Conservation (phyloP, 1,284 basidiomycete species). For the Sanghuangporus baumii region DNA sequence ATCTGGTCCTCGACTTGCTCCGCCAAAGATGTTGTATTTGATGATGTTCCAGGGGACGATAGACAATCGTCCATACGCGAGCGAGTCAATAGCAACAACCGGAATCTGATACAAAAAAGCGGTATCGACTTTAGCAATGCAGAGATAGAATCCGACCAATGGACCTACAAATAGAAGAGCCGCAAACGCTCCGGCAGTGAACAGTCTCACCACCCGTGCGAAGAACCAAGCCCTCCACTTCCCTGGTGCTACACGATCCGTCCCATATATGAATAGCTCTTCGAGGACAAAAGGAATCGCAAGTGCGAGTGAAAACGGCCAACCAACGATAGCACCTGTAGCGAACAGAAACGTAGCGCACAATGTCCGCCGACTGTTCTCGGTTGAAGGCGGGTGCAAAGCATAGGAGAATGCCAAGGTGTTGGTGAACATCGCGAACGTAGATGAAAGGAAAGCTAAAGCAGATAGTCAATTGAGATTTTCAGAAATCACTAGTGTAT, state of each 20-base stretch:
- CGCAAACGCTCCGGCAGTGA: constrained; percentile 52
- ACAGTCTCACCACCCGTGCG: constrained; percentile 57
- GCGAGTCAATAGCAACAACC: constrained; percentile 75
- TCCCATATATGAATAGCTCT: constrained; percentile 77
- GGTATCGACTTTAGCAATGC: neutral
- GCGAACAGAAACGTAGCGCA: constrained; percentile 72
- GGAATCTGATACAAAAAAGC: constrained; percentile 52
- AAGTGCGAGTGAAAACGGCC: constrained; percentile 90
- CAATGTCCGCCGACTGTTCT: constrained; percentile 50
- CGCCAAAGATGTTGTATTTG: constrained; percentile 87
- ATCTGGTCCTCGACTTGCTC: constrained; percentile 74
- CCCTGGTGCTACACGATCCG: constrained; percentile 59
- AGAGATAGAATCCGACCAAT: constrained; percentile 3
- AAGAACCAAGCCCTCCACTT: constrained; percentile 50
- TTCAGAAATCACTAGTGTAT: constrained; percentile 2
- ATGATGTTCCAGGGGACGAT: constrained; percentile 93
- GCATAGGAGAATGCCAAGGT: constrained; percentile 78
- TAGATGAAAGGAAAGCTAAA: constrained; percentile 87
- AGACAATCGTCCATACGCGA: constrained; percentile 77
- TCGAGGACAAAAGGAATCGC: constrained; percentile 89
- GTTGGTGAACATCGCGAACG: constrained; percentile 91
- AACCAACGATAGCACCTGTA: constrained; percentile 84
- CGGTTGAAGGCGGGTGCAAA: constrained; percentile 61
- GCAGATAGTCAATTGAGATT: constrained; percentile 5
- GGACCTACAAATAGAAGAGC: constrained; percentile 62